Conservation (phyloP, 495 filamentous ascomycete species). For the Elasticomyces elasticus region DNA sequence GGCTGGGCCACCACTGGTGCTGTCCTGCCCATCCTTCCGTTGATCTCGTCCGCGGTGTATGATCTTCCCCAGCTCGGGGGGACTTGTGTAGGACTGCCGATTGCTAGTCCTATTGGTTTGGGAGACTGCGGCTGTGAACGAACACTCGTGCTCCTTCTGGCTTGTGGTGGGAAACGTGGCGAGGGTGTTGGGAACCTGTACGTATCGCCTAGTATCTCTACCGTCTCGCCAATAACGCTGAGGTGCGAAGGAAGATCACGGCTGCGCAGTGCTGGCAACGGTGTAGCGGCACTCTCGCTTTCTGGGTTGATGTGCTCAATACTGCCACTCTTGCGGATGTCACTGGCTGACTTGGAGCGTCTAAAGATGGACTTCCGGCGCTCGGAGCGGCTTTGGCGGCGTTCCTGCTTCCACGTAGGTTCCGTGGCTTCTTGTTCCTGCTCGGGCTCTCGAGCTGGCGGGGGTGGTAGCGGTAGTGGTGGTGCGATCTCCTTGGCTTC, state of each 20-base stretch:
- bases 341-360: background rate
- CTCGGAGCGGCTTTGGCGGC: background rate
- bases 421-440: background rate
- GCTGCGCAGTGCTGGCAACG: background rate
- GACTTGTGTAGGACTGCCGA: constrained; percentile 10
- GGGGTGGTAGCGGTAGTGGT: background rate
- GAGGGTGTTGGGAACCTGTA: constrained; percentile 17
- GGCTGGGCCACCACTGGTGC: background rate
- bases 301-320: background rate
- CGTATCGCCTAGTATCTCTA: constrained; percentile 3
- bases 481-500: background rate
- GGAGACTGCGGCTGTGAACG: background rate
- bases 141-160: background rate
- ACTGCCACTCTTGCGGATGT: background rate
- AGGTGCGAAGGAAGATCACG: background rate
- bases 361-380: background rate
- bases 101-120: constrained; percentile 11
- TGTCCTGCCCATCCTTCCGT: background rate
- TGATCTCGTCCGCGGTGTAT: constrained; percentile 7
- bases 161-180: constrained; percentile 9
- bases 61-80: constrained; percentile 12
- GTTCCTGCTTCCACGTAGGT: background rate
- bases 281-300: background rate
- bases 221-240: background rate
- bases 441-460: background rate